These are phyloP conservation scores for Nothopassalora personata DNA, from an alignment of 2,329 filamentous ascomycete genomes.

Conservation along the genomic window DNA sequence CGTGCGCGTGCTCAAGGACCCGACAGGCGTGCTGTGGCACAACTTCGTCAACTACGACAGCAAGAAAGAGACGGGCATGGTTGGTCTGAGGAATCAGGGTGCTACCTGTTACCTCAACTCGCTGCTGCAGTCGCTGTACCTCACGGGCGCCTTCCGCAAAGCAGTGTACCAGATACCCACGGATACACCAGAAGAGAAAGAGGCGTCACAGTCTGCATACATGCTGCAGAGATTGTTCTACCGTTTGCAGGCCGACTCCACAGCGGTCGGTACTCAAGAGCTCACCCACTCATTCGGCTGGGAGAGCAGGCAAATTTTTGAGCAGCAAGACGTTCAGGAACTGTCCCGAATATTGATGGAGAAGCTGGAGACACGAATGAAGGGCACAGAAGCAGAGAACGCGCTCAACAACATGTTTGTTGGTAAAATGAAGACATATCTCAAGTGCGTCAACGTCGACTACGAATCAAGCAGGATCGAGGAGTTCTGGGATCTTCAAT, in stretches of 20 bases:
- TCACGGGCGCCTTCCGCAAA: constrained; percentile 83
- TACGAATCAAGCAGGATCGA: constrained; percentile 94
- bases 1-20: constrained; percentile 75
- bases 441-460: constrained; percentile 96
- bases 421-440: constrained; percentile 97
- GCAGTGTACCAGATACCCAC: constrained; percentile 97
- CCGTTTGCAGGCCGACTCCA: constrained; percentile 78
- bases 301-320: constrained; percentile 96
- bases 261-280: constrained; percentile 83
- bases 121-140: constrained; percentile 43
- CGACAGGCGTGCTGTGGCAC: constrained; percentile 85
- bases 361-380: constrained; percentile 95
- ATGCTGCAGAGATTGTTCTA: constrained; percentile 92
- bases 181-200: constrained; percentile 69
- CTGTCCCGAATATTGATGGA: constrained; percentile 96
- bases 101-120: constrained; percentile 58
- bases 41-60: constrained; percentile 94
- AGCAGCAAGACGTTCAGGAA: constrained; percentile 98
- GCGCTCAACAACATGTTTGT: constrained; percentile 87
- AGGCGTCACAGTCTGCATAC: constrained; percentile 73
- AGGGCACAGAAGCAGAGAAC: constrained; percentile 86
- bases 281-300: constrained; percentile 95
- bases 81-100: constrained; percentile 93
- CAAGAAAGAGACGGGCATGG: constrained; percentile 98
- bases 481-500: constrained; percentile 98